Evolutionary conservation across 2,329 filamentous ascomycete species (phyloP), one percentile per base, ranked within the genome.

Genomic region (Teratosphaeria zuluensis): DNA sequence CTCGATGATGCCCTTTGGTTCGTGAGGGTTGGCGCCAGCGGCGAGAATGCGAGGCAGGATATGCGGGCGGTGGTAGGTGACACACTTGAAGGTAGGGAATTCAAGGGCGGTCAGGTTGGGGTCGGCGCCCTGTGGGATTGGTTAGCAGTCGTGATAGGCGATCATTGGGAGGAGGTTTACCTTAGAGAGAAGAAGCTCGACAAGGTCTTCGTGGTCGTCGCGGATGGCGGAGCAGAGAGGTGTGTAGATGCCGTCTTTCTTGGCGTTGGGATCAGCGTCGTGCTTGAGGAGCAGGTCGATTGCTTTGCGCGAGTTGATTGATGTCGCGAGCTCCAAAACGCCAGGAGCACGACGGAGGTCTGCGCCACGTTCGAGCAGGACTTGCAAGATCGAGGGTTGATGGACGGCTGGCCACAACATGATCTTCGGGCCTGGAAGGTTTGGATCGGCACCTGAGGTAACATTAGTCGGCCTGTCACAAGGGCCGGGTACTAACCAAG

Each of bases 221-320:
- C 85, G 83, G 62, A 88, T 88, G 0, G 85, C 78, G 0, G 84
- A 83, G 73, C 85, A 88, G 0, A 88, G 76, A 0, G 85, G 85
- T 0, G 85, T 88, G 70, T 86, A 88, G 35, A 82, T 80, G 11
- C 84, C 83, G 62, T 88, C 85, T 55, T 76, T 81, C 66, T 80
- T 80, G 57, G 84, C 83, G 62, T 88, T 86, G n/a, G 81, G 79
- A 61, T 79, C 82, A 30, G 85, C 78, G 1, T 82, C 82, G 61
- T 83, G 77, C 61, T 84, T 81, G 2, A 88, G 72, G 0, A 88
- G 75, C 77, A 82, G 86, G 51, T 78, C 75, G 9, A 87, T 70
- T 0, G 82, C 84, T 56, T 85, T 81, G 54, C 79, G 76, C 65
- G 86, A 84, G 71, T 87, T 84, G 64, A 78, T 79, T 32, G 77